Conservation (phyloP, 2,329 filamentous ascomycete species). For the Biscogniauxia marginata region DNA sequence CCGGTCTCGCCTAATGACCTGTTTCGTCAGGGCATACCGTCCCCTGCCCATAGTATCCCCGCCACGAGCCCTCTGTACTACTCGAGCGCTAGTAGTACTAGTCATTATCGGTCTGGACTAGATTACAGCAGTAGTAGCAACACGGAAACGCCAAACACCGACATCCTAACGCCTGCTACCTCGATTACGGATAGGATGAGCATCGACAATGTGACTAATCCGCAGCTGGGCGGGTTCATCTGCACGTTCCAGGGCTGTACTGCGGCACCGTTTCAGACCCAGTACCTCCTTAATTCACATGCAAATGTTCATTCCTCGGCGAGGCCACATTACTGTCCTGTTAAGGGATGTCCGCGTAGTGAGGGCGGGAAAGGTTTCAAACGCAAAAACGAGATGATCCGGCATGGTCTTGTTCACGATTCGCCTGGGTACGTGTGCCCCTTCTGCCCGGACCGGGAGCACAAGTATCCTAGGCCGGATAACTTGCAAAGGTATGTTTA, state of each 20-base stretch:
- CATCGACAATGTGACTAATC: conserved; percentile 56
- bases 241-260: conserved; percentile 65
- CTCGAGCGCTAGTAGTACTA: conserved; percentile 21
- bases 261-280: conserved; percentile 73
- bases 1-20: conserved; percentile 50
- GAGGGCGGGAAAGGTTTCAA: conserved; percentile 69
- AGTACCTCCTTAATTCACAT: conserved; percentile 76
- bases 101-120: conserved; percentile 35
- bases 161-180: conserved; percentile 43
- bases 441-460: conserved; percentile 90
- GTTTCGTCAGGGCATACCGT: conserved; percentile 45
- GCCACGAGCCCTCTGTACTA: conserved; percentile 41
- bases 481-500: conserved; percentile 81
- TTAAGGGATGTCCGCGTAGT: conserved; percentile 60
- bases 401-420: conserved; percentile 83
- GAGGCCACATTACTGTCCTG: conserved; percentile 64
- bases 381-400: conserved; percentile 71
- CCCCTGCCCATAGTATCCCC: conserved; percentile 44
- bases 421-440: conserved; percentile 95
- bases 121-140: conserved; percentile 44
- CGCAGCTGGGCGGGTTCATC: conserved; percentile 50
- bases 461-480: conserved; percentile 92
- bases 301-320: conserved; percentile 68
- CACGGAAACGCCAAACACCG: conserved; percentile 47
- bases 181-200: conserved; percentile 54